A percentile compares a stretch with the other conserved stretches of the same genome.
Conservation (phyloP, 768 basidiomycete species). For the Daedalea quercina region DNA sequence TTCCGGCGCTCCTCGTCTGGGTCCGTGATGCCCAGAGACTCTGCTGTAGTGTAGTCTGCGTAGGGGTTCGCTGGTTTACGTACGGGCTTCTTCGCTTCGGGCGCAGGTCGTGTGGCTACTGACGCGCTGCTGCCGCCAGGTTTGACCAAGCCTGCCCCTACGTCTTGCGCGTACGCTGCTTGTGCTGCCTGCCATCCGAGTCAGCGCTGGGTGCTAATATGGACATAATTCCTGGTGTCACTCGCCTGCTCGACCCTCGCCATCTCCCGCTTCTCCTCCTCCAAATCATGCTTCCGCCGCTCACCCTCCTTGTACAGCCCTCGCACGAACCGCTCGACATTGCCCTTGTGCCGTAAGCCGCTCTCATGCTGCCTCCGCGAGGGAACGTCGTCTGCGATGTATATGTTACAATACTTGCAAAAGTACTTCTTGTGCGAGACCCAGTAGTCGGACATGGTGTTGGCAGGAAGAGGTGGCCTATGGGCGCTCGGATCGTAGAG, state of each 20-base stretch:
- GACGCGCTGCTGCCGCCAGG: slow-evolving; percentile 26
- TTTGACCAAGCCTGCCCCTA: slow-evolving; percentile 59
- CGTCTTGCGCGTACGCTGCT: slow-evolving; percentile 72
- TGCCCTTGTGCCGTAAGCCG: slow-evolving; percentile 91
- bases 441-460: slow-evolving; percentile 83
- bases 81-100: slow-evolving; percentile 29
- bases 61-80: slow-evolving; percentile 58
- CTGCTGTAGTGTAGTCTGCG: slow-evolving; percentile 85
- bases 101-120: slow-evolving; percentile 24
- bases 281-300: slow-evolving; percentile 76
- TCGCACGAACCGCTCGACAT: slow-evolving; percentile 85
- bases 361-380: slow-evolving; percentile 90
- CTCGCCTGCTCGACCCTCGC: slow-evolving; percentile 73
- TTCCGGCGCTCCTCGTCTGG: slow-evolving; percentile 61
- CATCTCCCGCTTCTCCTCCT: slow-evolving; percentile 87
- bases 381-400: slow-evolving; percentile 92
- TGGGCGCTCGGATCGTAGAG: slow-evolving; percentile 3
- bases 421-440: slow-evolving; percentile 88
- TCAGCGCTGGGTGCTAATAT: slow-evolving; percentile 1
- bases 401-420: slow-evolving; percentile 97
- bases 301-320: slow-evolving; percentile 91
- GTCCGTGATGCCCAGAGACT: slow-evolving; percentile 74
- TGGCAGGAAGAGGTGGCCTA: not conserved
- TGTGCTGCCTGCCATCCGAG: slow-evolving; percentile 54
- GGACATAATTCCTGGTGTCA: not conserved